Base-by-base conservation (phyloP, 73 alveolate species). In the Symbiodinium pilosum region DNA sequence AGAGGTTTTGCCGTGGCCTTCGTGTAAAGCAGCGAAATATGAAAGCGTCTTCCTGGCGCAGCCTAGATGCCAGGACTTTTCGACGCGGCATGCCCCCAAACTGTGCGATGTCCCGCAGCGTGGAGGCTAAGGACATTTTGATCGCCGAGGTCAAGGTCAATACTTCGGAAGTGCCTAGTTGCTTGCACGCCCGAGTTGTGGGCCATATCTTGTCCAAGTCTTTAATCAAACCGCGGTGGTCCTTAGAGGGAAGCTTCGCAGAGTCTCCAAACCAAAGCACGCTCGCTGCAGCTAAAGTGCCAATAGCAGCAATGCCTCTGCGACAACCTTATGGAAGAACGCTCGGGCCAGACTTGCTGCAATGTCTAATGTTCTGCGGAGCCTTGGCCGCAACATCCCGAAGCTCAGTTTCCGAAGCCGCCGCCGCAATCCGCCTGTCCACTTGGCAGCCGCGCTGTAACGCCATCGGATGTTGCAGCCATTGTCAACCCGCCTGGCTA, bases 171-270 rank as follows among this genome's bases (percentile, higher is more conserved):
- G 85, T 34, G 85, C 85, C 85, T 43, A 73, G 41, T 26, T 73
- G 85, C 39, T 69, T 26, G 44, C 85, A 73, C 30, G 85, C 85
- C 44, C 85, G 51, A 40, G 81, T 91, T 14, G 88, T 91, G 28
- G 97, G 97, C 97, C 97, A 91, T 28, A 91, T 84, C 77, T 69
- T 42, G 32, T 91, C 97, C 81, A 91, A 91, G 77, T 91, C 97
- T 4, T 84, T 83, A 32, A 91, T 91, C 30, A 91, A 91, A 32
- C 81, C 89, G 42, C 97, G 87, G 20, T 91, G 97, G 32, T 91
- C 95, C 95, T 89, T 43, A 38, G 81, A 64, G 9, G 81, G 39
- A 64, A 38, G 21, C 9, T 2, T 64, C 5, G 34, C 12, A 30
- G 68, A 51, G 68, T 24, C 73, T 54, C 20, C 73, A 24, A 30